Base-by-base conservation (phyloP, 495 filamentous ascomycete species). In the Penicillium daleae region DNA sequence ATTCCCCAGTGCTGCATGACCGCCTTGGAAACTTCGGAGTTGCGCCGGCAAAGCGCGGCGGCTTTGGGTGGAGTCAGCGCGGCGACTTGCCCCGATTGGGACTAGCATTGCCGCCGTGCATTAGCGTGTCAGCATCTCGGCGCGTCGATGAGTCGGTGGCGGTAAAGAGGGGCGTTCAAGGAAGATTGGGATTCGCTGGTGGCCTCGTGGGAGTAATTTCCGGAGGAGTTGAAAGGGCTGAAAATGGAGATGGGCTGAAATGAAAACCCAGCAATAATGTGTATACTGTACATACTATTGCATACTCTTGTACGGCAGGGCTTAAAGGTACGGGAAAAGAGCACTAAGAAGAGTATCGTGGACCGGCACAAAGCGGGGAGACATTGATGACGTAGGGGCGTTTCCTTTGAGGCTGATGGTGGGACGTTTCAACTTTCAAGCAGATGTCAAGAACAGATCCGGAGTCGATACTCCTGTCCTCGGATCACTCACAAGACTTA, bases 51-150 rank as follows among this genome's bases (percentile, higher is more conserved):
- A 29, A 39, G 24, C 21, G 21, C 54, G 22, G 32, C 29, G 31
- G 19, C 35, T 19, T 24, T 17, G 10, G 37, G 17, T 15, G 33
- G 54, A 35, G 4, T 9, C 7, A 42, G 54, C 37, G 54, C 33
- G 54, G 54, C 54, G 54, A 56, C 54, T 56, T 42, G 54, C 6
- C 8, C 54, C 4, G 10, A 40, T 15, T 27, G 22, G 33, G 54
- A 24, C 10, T 56, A 56, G 54, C 37, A 39, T 54, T 54, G 51
- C 51, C 51, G 51, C 51, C 19, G 51, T 54, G 51, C 51, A 54
- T 32, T 33, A 54, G 51, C 51, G 51, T 50, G 46, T n/a, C 51
- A n/a, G n/a, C n/a, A n/a, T 31, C 13, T 33, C 6, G 48, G 21
- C 19, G 54, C 9, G 22, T 42, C 54, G 54, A 39, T 56, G 54